phyloP scores from a whole-genome alignment of 106 monocot genomes.

The Posidonia australis region DNA sequence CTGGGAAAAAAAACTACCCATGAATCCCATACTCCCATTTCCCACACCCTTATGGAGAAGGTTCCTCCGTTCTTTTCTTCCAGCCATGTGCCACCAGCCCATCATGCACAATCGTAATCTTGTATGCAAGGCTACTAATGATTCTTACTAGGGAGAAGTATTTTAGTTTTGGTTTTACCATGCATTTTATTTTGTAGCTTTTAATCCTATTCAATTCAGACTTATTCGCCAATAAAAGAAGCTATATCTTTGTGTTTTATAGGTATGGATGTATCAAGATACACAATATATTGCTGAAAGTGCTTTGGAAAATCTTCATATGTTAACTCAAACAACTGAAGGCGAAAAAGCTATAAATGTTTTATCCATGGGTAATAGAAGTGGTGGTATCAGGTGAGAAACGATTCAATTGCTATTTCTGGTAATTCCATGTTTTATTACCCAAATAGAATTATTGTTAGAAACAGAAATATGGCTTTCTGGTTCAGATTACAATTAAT shows the following conservation, averaged over 20 bases:
- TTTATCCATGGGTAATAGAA: conserved; percentile 35
- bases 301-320: conserved; percentile 47
- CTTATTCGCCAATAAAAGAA: not conserved
- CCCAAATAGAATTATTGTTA: not conserved
- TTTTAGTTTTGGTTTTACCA: not conserved
- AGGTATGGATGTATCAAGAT: conserved; percentile 57
- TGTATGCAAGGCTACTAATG: not conserved
- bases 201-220: not conserved
- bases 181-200: not conserved
- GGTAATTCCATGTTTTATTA: too few species aligned
- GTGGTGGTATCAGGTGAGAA: conserved; percentile 43
- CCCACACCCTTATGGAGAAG: not conserved
- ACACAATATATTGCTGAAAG: conserved; percentile 28
- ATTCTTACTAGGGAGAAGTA: not conserved
- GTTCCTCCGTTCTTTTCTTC: not conserved
- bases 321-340: conserved; percentile 41
- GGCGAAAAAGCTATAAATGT: conserved; percentile 31
- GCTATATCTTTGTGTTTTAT: conserved; percentile 1
- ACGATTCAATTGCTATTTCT: not conserved
- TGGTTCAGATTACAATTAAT: not conserved
- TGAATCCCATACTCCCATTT: not conserved
- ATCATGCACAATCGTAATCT: not conserved
- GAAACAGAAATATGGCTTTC: not conserved
- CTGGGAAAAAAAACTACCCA: not conserved
- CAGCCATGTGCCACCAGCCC: not conserved